These are phyloP conservation scores for Hordeum pubiflorum DNA, from an alignment of 202 grass and related monocot genomes.

Conservation along the genomic window DNA sequence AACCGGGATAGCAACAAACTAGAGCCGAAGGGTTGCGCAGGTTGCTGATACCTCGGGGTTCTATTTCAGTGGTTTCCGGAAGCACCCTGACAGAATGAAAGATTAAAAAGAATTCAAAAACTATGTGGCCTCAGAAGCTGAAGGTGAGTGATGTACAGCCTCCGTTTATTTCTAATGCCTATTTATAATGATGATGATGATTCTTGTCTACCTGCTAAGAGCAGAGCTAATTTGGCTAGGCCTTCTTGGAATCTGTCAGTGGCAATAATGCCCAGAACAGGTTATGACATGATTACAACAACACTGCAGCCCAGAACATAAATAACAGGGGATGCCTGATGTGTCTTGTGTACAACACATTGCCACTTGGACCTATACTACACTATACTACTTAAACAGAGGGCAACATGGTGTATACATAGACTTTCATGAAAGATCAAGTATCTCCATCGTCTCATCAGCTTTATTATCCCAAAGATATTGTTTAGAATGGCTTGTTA, in stretches of 20 bases:
- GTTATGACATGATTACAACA: background rate
- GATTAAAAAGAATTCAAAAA: background rate
- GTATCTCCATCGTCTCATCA: background rate
- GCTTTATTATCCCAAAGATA: constrained; percentile 2
- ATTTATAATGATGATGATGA: background rate
- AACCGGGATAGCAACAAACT: constrained; percentile 18
- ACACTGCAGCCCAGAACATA: background rate
- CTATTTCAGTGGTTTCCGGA: background rate
- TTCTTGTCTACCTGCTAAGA: background rate
- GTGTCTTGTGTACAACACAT: constrained; percentile 13
- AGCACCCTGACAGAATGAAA: background rate
- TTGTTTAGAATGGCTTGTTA: background rate
- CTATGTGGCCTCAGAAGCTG: background rate
- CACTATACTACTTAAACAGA: background rate
- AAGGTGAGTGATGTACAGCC: background rate
- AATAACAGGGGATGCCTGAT: background rate
- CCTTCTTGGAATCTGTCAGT: background rate
- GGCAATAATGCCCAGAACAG: constrained; percentile 2
- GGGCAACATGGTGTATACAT: background rate
- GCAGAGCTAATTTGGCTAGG: background rate
- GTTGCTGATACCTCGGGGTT: background rate
- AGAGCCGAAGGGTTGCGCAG: background rate
- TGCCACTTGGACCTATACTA: background rate
- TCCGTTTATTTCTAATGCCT: background rate
- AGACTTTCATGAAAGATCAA: background rate